These are phyloP conservation scores for Tricholoma sp. DNA, from an alignment of 768 basidiomycete genomes.

Conservation along the genomic window DNA sequence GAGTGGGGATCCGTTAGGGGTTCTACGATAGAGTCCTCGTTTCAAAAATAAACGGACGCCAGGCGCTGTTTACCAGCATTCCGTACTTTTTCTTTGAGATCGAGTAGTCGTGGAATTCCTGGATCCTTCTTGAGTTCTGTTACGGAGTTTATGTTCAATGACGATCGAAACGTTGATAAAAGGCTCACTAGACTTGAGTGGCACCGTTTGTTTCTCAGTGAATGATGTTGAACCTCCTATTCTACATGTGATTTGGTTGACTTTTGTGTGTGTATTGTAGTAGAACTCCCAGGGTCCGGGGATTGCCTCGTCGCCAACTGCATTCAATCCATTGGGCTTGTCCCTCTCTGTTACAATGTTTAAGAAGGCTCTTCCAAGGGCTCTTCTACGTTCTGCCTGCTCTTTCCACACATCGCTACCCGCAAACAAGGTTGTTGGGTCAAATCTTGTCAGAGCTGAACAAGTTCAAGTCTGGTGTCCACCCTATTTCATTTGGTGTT, in stretches of 20 bases:
- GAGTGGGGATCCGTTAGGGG: not conserved
- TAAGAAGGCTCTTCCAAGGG: constrained; percentile 55
- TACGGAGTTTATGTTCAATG: too few relatives aligned
- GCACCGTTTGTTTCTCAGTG: too few relatives aligned
- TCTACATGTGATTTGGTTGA: not conserved
- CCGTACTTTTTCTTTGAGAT: too few relatives aligned
- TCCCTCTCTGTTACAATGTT: constrained; percentile 45
- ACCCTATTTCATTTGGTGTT: constrained; percentile 8
- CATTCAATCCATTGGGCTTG: not conserved
- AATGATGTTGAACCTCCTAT: too few relatives aligned
- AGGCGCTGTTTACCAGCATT: too few relatives aligned
- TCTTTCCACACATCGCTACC: constrained; percentile 64
- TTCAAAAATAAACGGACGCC: too few relatives aligned
- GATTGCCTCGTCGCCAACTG: not conserved
- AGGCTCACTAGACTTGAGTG: too few relatives aligned
- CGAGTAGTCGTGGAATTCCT: too few relatives aligned
- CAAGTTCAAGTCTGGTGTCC: constrained; percentile 61
- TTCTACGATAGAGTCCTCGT: too few relatives aligned
- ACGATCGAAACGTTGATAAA: too few relatives aligned
- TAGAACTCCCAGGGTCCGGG: too few relatives aligned
- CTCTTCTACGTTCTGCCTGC: constrained; percentile 44
- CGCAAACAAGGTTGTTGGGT: constrained; percentile 56
- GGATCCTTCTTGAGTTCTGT: too few relatives aligned
- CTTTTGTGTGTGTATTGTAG: not conserved
- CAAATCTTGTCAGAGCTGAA: constrained; percentile 74